These are phyloP conservation scores for Boeremia lycopersici DNA, from an alignment of 2,329 filamentous ascomycete genomes.

Conservation along the genomic window DNA sequence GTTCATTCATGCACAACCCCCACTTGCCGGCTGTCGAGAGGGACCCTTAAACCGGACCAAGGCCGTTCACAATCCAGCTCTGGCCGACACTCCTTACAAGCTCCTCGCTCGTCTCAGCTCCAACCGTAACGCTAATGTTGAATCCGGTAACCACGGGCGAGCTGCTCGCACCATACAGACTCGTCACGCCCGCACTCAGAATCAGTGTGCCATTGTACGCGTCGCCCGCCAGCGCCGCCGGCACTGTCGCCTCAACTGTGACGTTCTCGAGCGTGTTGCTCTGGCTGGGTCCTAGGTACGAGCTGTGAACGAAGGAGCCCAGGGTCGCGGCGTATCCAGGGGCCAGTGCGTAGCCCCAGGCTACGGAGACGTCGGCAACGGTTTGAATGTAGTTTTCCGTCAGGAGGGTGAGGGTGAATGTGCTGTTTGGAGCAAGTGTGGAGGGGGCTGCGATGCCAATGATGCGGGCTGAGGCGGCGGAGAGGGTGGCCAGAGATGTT, in stretches of 20 bases:
- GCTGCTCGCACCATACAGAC: conserved; percentile 34
- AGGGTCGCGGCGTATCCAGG: conserved; percentile 36
- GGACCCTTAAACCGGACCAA: too few relatives aligned
- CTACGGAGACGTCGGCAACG: conserved; percentile 54
- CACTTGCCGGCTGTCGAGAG: too few relatives aligned
- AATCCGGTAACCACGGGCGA: conserved; percentile 19
- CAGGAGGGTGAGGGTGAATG: conserved; percentile 49
- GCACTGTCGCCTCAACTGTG: conserved; percentile 25
- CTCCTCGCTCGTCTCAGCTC: conserved; percentile 21
- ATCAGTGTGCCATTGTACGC: conserved; percentile 20
- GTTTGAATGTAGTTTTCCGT: conserved; percentile 54
- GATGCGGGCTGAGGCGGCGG: conserved; percentile 42
- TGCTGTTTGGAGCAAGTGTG: conserved; percentile 48
- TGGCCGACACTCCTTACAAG: conserved; percentile 16
- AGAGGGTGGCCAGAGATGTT: conserved; percentile 5
- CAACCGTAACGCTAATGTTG: conserved; percentile 30
- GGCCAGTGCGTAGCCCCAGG: conserved; percentile 47
- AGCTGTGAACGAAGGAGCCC: conserved; percentile 37
- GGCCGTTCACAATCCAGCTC: conserved; percentile 15
- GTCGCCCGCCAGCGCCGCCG: conserved; percentile 8
- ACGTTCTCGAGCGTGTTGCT: conserved; percentile 36
- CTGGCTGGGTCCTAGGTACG: conserved; percentile 47
- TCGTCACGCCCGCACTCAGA: conserved; percentile 31
- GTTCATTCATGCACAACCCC: too few relatives aligned
- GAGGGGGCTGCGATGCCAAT: conserved; percentile 52